These are phyloP conservation scores for Boletus sp. DNA, from an alignment of 1,284 basidiomycete genomes.

Conservation along the genomic window DNA sequence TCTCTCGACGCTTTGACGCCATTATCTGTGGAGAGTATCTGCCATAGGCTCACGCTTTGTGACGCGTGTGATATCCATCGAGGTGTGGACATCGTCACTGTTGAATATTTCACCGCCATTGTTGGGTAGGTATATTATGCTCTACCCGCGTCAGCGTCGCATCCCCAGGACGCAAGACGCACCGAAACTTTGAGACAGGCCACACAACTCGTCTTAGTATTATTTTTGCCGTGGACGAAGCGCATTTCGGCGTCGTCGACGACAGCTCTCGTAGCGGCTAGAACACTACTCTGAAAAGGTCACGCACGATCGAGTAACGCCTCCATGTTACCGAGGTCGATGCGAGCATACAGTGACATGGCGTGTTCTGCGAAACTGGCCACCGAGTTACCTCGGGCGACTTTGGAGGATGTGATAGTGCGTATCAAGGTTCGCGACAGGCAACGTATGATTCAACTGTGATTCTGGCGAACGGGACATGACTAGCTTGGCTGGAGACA, in stretches of 20 bases:
- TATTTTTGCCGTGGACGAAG: not conserved
- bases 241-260: not conserved
- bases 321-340: no score
- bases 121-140: not conserved
- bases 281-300: not conserved
- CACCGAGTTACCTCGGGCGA: not conserved
- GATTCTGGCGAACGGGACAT: not conserved
- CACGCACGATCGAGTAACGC: not conserved
- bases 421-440: not conserved
- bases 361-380: not conserved
- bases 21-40: not conserved
- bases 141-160: no score
- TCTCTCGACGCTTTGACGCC: not conserved
- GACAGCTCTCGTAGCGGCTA: not conserved
- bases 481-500: no score
- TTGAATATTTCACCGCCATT: not conserved
- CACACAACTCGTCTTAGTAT: not conserved
- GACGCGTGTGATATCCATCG: not conserved
- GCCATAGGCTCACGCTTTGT: not conserved
- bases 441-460: not conserved
- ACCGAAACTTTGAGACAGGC: not conserved
- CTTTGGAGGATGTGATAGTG: no score
- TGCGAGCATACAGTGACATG: not conserved
- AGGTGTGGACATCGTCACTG: not conserved
- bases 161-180: not conserved